Conservation (phyloP, 78 protist species). For the Monosiga brevicollis region DNA sequence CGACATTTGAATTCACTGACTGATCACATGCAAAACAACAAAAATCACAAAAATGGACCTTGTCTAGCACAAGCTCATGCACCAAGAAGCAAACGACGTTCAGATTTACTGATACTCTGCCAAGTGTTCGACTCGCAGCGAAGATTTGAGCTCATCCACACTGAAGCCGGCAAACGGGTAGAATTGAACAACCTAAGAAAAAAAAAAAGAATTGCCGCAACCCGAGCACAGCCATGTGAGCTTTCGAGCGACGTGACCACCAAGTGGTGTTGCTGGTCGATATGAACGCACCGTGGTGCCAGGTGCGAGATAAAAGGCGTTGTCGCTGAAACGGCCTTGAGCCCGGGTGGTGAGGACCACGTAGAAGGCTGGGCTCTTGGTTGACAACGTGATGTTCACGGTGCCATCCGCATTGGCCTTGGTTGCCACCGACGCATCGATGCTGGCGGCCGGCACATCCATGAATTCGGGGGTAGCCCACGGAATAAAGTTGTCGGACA, state of each 20-base stretch:
- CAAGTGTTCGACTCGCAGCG: background rate
- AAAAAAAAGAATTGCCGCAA: no score
- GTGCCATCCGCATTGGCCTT: background rate
- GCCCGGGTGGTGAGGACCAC: constrained; percentile 18
- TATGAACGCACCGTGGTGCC: background rate
- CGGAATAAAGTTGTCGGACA: background rate
- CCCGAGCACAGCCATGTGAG: no score
- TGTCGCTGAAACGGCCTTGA: constrained; percentile 14
- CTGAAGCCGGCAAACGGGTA: background rate
- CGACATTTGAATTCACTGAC: no score
- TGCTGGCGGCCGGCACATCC: background rate
- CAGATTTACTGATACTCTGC: no score
- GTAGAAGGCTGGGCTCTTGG: background rate
- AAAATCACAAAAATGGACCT: no score
- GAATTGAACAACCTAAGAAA: background rate
- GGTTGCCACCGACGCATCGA: background rate
- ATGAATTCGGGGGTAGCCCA: background rate
- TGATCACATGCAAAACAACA: no score
- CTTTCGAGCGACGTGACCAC: no score
- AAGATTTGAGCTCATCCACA: background rate
- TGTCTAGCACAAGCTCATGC: no score
- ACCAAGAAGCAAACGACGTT: no score
- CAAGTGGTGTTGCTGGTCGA: no score
- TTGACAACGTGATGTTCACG: background rate
- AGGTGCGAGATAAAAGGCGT: constrained; percentile 5